Evolutionary conservation across 1,139 yeast genomes (phyloP).

Genomic region (Citeromyces hawaiiensis): DNA sequence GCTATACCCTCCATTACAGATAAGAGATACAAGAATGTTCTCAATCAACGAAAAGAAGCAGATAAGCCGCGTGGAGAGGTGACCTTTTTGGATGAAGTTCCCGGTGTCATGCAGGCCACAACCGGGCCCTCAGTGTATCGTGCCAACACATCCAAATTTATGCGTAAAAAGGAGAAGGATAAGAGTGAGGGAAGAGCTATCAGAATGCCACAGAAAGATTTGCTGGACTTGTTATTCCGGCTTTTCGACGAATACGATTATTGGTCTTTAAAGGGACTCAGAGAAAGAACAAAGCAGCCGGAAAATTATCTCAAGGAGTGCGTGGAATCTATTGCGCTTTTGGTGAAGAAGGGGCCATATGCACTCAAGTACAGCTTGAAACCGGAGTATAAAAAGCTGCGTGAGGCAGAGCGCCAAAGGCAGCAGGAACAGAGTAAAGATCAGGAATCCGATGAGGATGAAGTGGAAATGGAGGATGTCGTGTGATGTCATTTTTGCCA

Average conservation of each 20-base stretch:
- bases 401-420: constrained; percentile 67
- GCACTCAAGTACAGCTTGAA: constrained; percentile 83
- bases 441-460: constrained; percentile 15
- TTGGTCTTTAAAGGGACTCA: constrained; percentile 90
- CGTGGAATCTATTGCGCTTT: constrained; percentile 75
- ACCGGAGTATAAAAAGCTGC: constrained; percentile 76
- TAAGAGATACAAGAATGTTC: constrained; percentile 45
- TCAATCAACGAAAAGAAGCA: constrained; percentile 34
- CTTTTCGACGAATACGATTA: constrained; percentile 91
- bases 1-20: constrained; percentile 70
- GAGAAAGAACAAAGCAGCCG: constrained; percentile 93
- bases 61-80: constrained; percentile 42
- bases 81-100: constrained; percentile 67
- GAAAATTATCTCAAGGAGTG: constrained; percentile 88
- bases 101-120: constrained; percentile 77
- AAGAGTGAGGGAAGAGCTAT: constrained; percentile 78
- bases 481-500: constrained; percentile 10
- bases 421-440: constrained; percentile 27
- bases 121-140: constrained; percentile 71
- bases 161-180: constrained; percentile 28
- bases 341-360: constrained; percentile 92
- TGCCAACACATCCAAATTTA: constrained; percentile 53
- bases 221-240: constrained; percentile 76
- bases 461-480: constrained; percentile 19
- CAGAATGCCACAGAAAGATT: constrained; percentile 87